Base-by-base conservation (phyloP, 768 basidiomycete species). In the Zangia roseola region DNA sequence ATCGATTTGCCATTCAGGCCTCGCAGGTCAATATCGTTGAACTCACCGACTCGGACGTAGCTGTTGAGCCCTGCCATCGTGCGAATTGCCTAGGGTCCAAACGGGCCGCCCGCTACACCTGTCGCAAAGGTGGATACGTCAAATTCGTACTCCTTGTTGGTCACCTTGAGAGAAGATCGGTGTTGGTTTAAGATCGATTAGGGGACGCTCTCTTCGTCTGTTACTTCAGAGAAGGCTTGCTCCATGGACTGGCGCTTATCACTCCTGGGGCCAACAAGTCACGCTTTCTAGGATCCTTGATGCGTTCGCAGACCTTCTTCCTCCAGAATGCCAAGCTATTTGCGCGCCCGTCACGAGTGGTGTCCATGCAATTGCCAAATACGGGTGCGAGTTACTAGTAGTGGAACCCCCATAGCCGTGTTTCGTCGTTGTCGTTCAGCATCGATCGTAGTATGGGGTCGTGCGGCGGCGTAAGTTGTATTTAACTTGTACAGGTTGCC, bases 121-220 rank as follows among this genome's bases (percentile, higher is more conserved):
- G 56, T 55, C n/a, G 57, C 56, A n/a, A n/a, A n/a, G n/a, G n/a
- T n/a, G n/a, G n/a, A n/a, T n/a, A n/a, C n/a, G n/a, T 58, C 56
- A 7, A 51, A 16, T 10, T 54, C 43, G 19, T 55, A 43, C 30
- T 54, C 40, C 38, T 25, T 48, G 19, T 47, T 6, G 2, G 33
- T 7, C 19, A 48, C 50, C 23, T 24, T 58, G 8, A 58, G 14
- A 6, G 52, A 43, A 31, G 13, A 58, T 58, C 1, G 52, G 42
- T 0, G 43, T 40, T 14, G 40, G 37, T 1, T 41, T 54, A 12
- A 46, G 3, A 19, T 58, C 43, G 14, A 58, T 43, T 10, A 58
- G 40, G 14, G 52, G 2, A 54, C 56, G 6, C 55, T 58, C 1
- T 58, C 52, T 30, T 58, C 56, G 40, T 54, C 44, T 30, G 54